Percentiles rank a stretch among this genome's conserved stretches.
These are phyloP conservation scores for Neofusicoccum laricinum DNA, from an alignment of 2,329 filamentous ascomycete species.

Conservation along the genomic window DNA sequence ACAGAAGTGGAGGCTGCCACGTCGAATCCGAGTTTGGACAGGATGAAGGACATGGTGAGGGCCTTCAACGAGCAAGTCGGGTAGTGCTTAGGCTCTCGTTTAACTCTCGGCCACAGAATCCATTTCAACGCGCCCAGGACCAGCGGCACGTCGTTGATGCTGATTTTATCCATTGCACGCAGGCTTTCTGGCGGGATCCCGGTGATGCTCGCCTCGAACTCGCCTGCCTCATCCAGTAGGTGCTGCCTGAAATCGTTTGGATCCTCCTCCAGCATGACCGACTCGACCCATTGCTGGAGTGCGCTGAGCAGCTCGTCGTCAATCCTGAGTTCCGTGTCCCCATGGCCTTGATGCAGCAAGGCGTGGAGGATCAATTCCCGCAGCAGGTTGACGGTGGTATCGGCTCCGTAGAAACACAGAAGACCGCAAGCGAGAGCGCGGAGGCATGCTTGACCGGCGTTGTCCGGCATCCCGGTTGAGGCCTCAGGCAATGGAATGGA, in stretches of 20 bases:
- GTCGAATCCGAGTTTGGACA: neutral
- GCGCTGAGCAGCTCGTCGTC: neutral
- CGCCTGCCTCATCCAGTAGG: neutral
- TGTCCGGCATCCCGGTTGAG: no score
- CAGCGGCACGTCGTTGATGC: neutral
- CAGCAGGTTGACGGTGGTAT: no score
- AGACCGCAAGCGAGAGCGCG: no score
- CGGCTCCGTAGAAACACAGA: no score
- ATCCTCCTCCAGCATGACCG: neutral
- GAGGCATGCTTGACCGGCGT: no score
- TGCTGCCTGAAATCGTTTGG: neutral
- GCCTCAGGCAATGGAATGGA: no score
- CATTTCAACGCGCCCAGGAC: neutral
- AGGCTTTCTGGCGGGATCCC: neutral
- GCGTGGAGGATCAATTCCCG: no score
- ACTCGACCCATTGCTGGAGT: neutral
- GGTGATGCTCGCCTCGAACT: neutral
- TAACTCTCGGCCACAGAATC: neutral
- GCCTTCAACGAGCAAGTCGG: neutral
- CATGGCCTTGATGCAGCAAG: no score
- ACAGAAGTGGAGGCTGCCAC: neutral
- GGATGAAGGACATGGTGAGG: neutral
- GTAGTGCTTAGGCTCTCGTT: neutral
- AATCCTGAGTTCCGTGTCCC: neutral
- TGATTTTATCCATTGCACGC: neutral